Evolutionary conservation across 495 filamentous ascomycete genomes (phyloP).

Genomic region (Hypoxylon fragiforme): DNA sequence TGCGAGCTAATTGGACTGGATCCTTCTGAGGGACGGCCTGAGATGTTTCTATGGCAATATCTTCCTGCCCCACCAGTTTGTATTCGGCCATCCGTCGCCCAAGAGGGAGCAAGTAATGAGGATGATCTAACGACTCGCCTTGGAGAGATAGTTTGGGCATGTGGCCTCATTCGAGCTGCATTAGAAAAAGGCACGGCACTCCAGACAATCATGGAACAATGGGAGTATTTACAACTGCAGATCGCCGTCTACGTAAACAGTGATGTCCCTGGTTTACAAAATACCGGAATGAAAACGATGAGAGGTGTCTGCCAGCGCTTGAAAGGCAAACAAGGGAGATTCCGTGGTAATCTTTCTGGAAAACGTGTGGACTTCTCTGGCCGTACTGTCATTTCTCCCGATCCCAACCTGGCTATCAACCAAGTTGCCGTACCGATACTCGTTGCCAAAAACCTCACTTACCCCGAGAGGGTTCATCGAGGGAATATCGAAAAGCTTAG

Average conservation of each 20-base stretch:
- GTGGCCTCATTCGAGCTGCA: conserved; percentile 76
- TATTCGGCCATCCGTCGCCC: conserved; percentile 88
- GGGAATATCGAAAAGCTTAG: conserved; percentile 84
- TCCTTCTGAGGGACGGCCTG: conserved; percentile 82
- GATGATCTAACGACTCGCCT: conserved; percentile 96
- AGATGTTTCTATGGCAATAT: conserved; percentile 98
- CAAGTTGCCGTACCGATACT: conserved; percentile 88
- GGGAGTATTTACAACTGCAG: conserved; percentile 94
- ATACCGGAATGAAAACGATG: conserved; percentile 74
- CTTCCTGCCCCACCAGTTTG: conserved; percentile 90
- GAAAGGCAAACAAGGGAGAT: conserved; percentile 96
- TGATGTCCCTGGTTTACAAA: conserved; percentile 86
- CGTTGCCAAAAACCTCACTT: conserved; percentile 93
- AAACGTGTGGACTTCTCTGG: conserved; percentile 99
- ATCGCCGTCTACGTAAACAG: conserved; percentile 98
- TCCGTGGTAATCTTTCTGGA: conserved; percentile 93
- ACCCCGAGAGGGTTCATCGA: conserved; percentile 81
- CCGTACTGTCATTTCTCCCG: conserved; percentile 94
- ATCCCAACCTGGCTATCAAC: conserved; percentile 91
- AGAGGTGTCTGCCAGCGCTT: conserved; percentile 92
- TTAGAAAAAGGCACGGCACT: conserved; percentile 80
- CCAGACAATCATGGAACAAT: conserved; percentile 92
- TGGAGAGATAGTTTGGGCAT: conserved; percentile 89
- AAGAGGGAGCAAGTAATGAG: conserved; percentile 89
- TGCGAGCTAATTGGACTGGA: conserved; percentile 90